A percentile compares a stretch with the other conserved stretches of the same genome.
Conservation (phyloP, 2,329 filamentous ascomycete genomes). For the Phialophora tarda region DNA sequence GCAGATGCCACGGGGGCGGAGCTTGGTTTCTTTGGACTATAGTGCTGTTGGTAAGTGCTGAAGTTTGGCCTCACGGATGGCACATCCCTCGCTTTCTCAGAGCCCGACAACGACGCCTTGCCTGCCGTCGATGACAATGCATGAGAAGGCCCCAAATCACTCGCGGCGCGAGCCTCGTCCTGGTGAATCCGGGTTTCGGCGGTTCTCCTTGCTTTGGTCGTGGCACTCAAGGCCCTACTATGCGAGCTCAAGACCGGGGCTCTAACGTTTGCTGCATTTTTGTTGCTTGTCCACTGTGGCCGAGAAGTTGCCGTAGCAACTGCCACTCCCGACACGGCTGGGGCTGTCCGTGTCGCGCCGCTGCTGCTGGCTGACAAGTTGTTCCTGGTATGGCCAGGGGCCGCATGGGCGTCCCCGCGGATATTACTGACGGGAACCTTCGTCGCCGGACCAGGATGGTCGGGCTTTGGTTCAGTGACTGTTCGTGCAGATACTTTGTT, state of each 20-base stretch:
- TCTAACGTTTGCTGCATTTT: neutral
- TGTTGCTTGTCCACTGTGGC: neutral
- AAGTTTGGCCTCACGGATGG: constrained; percentile 42
- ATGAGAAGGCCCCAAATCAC: neutral
- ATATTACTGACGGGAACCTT: constrained; percentile 2
- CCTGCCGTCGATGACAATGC: neutral
- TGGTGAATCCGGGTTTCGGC: neutral
- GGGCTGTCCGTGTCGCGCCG: constrained; percentile 7
- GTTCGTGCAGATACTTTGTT: constrained; percentile 4
- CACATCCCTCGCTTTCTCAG: neutral
- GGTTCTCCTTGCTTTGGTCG: constrained; percentile 3
- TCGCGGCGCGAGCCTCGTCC: neutral
- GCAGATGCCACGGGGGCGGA: neutral
- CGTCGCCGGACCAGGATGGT: constrained; percentile 4
- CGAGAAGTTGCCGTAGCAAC: constrained; percentile 9
- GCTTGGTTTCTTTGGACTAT: constrained; percentile 46
- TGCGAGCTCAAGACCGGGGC: neutral
- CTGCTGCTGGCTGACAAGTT: constrained; percentile 13
- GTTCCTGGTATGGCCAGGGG: constrained; percentile 14
- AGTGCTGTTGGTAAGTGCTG: constrained; percentile 48
- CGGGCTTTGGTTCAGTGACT: constrained; percentile 11
- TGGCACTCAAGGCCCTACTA: constrained; percentile 13
- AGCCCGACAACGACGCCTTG: neutral
- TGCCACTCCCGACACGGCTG: constrained; percentile 3
- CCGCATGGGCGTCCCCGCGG: neutral